Conservation (phyloP, 257 asterid genomes). For the Fraxinus excelsior region DNA sequence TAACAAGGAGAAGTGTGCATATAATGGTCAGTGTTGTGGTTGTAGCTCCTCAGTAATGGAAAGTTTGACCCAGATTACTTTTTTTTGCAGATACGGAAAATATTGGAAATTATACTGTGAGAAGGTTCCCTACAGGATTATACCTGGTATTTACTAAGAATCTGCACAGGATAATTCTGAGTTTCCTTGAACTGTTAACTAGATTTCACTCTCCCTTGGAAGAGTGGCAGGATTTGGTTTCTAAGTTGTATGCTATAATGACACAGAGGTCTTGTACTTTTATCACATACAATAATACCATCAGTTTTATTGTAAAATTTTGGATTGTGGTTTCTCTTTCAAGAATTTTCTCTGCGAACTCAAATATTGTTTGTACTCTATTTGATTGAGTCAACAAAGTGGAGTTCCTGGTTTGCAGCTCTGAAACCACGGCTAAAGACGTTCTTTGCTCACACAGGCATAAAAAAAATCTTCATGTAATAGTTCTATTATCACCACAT, state of each 20-base stretch:
- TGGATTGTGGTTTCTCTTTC: background rate
- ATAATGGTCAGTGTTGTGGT: background rate
- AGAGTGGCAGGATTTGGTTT: background rate
- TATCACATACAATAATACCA: background rate
- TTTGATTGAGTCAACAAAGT: background rate
- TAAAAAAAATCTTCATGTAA: background rate
- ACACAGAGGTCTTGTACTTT: background rate
- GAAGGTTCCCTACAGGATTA: conserved; percentile 70
- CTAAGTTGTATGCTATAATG: background rate
- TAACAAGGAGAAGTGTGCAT: background rate
- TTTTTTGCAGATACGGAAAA: conserved; percentile 76
- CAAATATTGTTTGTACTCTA: background rate
- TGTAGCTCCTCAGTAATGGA: background rate
- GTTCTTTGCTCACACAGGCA: no score
- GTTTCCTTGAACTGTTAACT: background rate
- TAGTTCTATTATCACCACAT: background rate
- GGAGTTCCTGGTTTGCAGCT: background rate
- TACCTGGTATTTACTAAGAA: conserved; percentile 75
- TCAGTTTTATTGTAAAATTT: background rate
- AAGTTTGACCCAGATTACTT: conserved; percentile 5
- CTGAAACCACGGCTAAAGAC: background rate
- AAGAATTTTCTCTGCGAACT: background rate
- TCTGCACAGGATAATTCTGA: background rate
- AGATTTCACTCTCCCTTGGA: background rate
- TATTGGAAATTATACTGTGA: conserved; percentile 92